Evolutionary conservation across 371 early-diverging fungal genomes (phyloP), one percentile per base, ranked within the genome.

Genomic region (Rhizomucor pusillus): DNA sequence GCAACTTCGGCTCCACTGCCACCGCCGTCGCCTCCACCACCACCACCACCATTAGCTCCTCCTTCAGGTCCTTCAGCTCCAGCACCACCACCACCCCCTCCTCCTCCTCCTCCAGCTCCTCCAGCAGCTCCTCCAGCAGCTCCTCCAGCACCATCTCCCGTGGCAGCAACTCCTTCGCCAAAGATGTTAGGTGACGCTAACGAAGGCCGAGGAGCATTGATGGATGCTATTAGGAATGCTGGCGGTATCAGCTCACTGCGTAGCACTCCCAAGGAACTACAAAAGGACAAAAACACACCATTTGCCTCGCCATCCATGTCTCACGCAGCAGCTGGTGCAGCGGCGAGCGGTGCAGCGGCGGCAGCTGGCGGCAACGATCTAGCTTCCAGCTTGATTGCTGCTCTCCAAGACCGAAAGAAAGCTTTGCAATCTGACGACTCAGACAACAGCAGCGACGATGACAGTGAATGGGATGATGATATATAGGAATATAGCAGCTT

Each of bases 191-290:
- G 39, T 11, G 40, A 24, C 47, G n/a, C n/a, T n/a, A n/a, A n/a
- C n/a, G n/a, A n/a, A n/a, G 59, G 64, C 22, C 67, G 71, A 22
- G 56, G 52, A n/a, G 69, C 65, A n/a, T 50, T 77, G 22, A 34
- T 77, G 37, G 73, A 65, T 18, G 67, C 74, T 18, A 77, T 77
- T 40, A 65, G 77, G 20, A 54, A 57, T 37, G 66, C 77, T 10
- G 77, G 77, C 25, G 77, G 77, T 52, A 50, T 77, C 10, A 43
- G 53, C 1, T 34, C 65, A 9, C 54, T 77, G 1, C 58, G 63
- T 14, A 57, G 47, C n/a, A 69, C 67, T 14, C 69, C 71, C 7
- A 47, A 52, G 7, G 69, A 70, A 36, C 47, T 53, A 22, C 50
- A 53, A 6, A 58, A 49, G 16, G 73, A 72, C 25, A 57, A 68